Conservation (phyloP, 768 basidiomycete species). For the Russula olivacea region DNA sequence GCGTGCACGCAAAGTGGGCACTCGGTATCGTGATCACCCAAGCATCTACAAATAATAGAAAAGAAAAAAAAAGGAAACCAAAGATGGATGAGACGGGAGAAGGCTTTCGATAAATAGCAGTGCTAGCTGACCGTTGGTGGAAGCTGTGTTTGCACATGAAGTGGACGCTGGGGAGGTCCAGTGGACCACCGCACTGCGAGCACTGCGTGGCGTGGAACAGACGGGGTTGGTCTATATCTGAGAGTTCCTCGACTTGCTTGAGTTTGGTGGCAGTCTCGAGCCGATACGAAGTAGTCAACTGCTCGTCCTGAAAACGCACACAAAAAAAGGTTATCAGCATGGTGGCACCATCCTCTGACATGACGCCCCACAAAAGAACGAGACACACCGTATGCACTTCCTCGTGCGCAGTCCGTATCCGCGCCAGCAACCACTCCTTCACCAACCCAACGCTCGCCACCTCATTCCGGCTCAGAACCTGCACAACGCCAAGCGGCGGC, state of each 20-base stretch:
- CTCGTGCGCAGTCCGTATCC: constrained; percentile 64
- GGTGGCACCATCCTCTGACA: not conserved
- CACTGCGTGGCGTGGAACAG: constrained; percentile 96
- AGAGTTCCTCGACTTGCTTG: constrained; percentile 74
- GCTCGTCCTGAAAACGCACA: constrained; percentile 59
- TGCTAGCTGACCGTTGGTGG: constrained; percentile 69
- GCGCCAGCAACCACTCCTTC: constrained; percentile 81
- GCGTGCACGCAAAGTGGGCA: constrained; percentile 86
- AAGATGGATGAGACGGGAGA: not conserved
- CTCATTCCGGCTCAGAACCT: constrained; percentile 80
- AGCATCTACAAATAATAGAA: constrained; percentile 49
- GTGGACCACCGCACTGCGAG: constrained; percentile 79
- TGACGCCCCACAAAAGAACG: not conserved
- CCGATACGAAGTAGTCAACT: constrained; percentile 83
- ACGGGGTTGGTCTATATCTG: constrained; percentile 69
- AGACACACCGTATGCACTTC: constrained; percentile 69
- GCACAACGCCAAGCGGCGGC: constrained; percentile 84
- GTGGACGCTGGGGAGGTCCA: constrained; percentile 90
- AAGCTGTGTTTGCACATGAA: constrained; percentile 99
- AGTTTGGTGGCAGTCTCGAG: constrained; percentile 75
- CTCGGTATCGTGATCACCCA: constrained; percentile 84
- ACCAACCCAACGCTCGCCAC: constrained; percentile 90
- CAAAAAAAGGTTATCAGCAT: not conserved
- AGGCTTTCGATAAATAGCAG: not conserved
- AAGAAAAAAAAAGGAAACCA: not conserved